Percentiles rank a stretch among this genome's conserved stretches.
phyloP scores from a whole-genome alignment of 148 eudicot genomes.

The Polygonum maritimum region DNA sequence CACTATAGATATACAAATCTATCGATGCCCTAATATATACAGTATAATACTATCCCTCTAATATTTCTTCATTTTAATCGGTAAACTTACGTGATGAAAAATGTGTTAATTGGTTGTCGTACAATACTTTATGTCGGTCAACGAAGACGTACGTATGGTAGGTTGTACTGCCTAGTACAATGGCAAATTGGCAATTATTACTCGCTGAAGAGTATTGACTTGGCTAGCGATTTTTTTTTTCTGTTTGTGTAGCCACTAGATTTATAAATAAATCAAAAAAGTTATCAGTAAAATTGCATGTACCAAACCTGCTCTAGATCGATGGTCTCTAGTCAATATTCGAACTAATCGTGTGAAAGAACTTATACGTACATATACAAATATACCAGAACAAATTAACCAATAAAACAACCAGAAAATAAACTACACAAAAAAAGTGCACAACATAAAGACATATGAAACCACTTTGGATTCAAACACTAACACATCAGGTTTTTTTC shows the following conservation, averaged over 20 bases:
- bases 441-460: too few species aligned
- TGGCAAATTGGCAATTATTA: background rate
- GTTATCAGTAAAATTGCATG: too few species aligned
- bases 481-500: too few species aligned
- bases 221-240: background rate
- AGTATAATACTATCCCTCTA: too few species aligned
- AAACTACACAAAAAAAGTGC: too few species aligned
- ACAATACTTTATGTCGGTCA: background rate
- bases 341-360: too few species aligned
- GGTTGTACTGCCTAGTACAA: background rate
- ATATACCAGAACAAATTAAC: too few species aligned
- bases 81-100: background rate
- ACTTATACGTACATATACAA: too few species aligned
- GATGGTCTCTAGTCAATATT: too few species aligned
- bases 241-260: background rate
- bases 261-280: background rate
- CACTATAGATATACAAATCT: background rate
- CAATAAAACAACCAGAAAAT: too few species aligned
- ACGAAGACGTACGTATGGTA: background rate
- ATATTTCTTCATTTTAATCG: background rate
- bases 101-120: background rate
- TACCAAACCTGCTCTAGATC: too few species aligned
- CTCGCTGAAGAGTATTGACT: background rate
- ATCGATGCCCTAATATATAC: background rate
- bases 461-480: too few species aligned